These are phyloP conservation scores for Buxus sempervirens DNA, from an alignment of 164 flowering plant species.

Conservation along the genomic window DNA sequence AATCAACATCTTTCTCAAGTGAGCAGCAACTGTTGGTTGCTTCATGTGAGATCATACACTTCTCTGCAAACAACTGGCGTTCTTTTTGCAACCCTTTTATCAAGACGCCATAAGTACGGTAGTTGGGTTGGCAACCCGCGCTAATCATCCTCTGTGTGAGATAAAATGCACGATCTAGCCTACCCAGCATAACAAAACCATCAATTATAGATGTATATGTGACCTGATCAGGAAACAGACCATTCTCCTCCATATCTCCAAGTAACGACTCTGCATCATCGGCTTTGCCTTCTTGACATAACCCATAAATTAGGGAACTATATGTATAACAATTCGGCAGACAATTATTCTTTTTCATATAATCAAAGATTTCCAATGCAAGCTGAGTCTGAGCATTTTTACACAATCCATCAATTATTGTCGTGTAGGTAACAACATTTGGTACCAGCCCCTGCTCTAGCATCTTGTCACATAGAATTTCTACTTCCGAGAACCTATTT, in stretches of 20 bases:
- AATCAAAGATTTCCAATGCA: constrained; percentile 55
- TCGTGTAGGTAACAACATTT: constrained; percentile 67
- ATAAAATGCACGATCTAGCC: constrained; percentile 54
- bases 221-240: constrained; percentile 56
- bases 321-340: constrained; percentile 59
- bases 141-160: constrained; percentile 48
- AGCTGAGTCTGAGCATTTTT: constrained; percentile 45
- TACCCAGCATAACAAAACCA: constrained; percentile 58
- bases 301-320: constrained; percentile 57
- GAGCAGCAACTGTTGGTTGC: constrained; percentile 15
- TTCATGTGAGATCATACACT: constrained; percentile 33
- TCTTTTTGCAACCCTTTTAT: constrained; percentile 67
- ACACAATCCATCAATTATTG: constrained; percentile 66
- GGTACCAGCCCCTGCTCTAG: constrained; percentile 50
- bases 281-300: constrained; percentile 67
- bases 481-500: constrained; percentile 41
- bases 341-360: constrained; percentile 53
- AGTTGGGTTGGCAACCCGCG: constrained; percentile 59
- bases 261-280: constrained; percentile 56
- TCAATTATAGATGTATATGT: constrained; percentile 65
- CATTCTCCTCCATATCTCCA: constrained; percentile 52
- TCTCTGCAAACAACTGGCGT: constrained; percentile 25
- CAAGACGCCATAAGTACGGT: constrained; percentile 56
- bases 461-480: constrained; percentile 39
- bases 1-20: constrained; percentile 20